Evolutionary conservation across 1,139 yeast species (phyloP).

Genomic region (Hansenula sp.): DNA sequence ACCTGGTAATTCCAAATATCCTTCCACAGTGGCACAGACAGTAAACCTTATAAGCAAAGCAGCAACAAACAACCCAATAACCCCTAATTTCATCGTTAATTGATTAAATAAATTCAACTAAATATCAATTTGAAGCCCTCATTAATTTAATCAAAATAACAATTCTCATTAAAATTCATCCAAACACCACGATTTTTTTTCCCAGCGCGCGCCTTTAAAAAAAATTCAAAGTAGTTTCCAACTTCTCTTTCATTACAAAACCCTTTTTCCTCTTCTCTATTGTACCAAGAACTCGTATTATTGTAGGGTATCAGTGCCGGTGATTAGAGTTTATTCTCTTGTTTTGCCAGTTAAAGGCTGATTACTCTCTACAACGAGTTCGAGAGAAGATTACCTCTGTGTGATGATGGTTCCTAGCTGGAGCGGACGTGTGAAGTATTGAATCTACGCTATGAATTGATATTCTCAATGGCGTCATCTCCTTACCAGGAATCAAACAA

Average conservation of each 20-base stretch:
- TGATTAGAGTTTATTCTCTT: not conserved
- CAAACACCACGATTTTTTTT: not conserved
- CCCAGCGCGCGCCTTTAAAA: not conserved
- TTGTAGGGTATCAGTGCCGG: constrained; percentile 25
- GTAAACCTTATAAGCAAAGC: not conserved
- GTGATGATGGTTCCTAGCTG: constrained; percentile 19
- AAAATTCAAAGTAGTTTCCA: not conserved
- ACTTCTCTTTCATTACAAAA: not conserved
- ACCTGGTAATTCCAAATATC: constrained; percentile 8
- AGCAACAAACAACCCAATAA: not conserved
- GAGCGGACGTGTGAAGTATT: constrained; percentile 17
- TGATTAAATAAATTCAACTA: no score
- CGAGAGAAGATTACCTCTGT: constrained; percentile 17
- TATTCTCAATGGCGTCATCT: constrained; percentile 16
- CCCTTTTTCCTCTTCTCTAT: constrained; percentile 11
- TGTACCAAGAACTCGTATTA: constrained; percentile 24
- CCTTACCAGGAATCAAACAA: constrained; percentile 20
- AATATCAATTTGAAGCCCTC: not conserved
- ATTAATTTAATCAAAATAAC: not conserved
- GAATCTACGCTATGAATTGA: constrained; percentile 12
- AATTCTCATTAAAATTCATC: not conserved
- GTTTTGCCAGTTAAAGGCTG: constrained; percentile 10
- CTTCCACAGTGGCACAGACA: constrained; percentile 4
- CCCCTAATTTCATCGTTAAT: no score
- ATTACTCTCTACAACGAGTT: constrained; percentile 24